Conservation (phyloP, 495 filamentous ascomycete species). For the Neurospora terricola region DNA sequence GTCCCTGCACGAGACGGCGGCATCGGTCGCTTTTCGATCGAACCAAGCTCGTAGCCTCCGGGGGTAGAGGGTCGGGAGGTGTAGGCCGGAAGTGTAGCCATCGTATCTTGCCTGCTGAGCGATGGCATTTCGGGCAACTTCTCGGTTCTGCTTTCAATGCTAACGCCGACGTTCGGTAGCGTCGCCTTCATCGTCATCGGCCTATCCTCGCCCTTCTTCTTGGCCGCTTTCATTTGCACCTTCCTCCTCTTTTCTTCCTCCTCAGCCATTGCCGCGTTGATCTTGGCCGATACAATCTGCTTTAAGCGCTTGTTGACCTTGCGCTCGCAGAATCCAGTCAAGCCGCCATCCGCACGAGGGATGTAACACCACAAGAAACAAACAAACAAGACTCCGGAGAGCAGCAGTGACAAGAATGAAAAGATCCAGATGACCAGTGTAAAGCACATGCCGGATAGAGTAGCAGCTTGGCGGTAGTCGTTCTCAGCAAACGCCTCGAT, state of each 20-base stretch:
- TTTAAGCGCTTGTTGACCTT: conserved; percentile 78
- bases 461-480: conserved; percentile 66
- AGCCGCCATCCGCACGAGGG: conserved; percentile 61
- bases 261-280: conserved; percentile 75
- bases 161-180: conserved; percentile 35
- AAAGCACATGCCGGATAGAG: conserved; percentile 83
- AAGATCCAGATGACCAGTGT: conserved; percentile 86
- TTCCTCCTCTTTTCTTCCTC: conserved; percentile 49
- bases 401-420: conserved; percentile 59
- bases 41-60: conserved; percentile 36
- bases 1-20: conserved; percentile 26
- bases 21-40: conserved; percentile 35
- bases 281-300: conserved; percentile 69
- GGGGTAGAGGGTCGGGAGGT: conserved; percentile 45
- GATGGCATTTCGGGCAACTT: conserved; percentile 49
- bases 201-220: conserved; percentile 41
- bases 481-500: conserved; percentile 56
- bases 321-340: conserved; percentile 75
- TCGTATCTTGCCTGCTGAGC: conserved; percentile 56
- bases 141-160: conserved; percentile 24
- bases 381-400: conserved; percentile 68
- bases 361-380: conserved; percentile 88
- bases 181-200: conserved; percentile 49
- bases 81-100: conserved; percentile 55
- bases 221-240: conserved; percentile 47